Percentiles rank a stretch among this genome's conserved stretches.
Conservation (phyloP, 768 basidiomycete genomes). For the Coprinellus micaceus region DNA sequence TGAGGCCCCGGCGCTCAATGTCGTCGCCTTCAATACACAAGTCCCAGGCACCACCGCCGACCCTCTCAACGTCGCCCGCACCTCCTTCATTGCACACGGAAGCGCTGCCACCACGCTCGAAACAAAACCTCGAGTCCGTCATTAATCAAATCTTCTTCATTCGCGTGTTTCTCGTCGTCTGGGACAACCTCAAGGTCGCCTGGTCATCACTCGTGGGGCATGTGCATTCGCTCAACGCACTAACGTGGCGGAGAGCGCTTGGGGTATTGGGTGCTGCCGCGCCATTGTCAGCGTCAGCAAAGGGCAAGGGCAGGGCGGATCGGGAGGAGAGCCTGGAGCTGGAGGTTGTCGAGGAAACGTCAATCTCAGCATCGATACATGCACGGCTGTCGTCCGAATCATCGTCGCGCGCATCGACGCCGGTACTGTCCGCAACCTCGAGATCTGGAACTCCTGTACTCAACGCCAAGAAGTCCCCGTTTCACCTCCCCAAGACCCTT, state of each 20-base stretch:
- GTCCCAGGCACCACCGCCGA: conserved; percentile 11
- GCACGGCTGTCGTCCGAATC: not conserved
- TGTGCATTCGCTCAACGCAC: conserved; percentile 12
- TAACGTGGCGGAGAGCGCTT: conserved; percentile 11
- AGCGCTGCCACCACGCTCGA: conserved; percentile 29
- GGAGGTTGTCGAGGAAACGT: conserved; percentile 3
- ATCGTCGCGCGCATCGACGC: conserved; percentile 6
- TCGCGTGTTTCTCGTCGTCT: conserved; percentile 63
- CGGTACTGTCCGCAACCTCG: conserved; percentile 19
- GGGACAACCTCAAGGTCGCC: conserved; percentile 63
- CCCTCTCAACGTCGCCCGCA: conserved; percentile 11
- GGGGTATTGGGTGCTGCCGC: conserved; percentile 1
- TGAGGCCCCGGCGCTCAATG: conserved; percentile 51
- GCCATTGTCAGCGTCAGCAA: conserved; percentile 5
- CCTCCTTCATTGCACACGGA: conserved; percentile 26
- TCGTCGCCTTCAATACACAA: conserved; percentile 55
- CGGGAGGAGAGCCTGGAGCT: conserved; percentile 6
- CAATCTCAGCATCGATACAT: conserved; percentile 3
- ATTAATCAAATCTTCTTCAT: conserved; percentile 66
- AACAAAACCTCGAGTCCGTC: conserved; percentile 37
- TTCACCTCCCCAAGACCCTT: conserved; percentile 87
- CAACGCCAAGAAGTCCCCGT: conserved; percentile 56
- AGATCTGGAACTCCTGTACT: conserved; percentile 51
- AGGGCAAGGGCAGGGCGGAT: conserved; percentile 18
- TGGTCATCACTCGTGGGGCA: conserved; percentile 46